Base-by-base conservation (phyloP, 1,139 yeast genomes). In the Scheffersomyces segobiensis region DNA sequence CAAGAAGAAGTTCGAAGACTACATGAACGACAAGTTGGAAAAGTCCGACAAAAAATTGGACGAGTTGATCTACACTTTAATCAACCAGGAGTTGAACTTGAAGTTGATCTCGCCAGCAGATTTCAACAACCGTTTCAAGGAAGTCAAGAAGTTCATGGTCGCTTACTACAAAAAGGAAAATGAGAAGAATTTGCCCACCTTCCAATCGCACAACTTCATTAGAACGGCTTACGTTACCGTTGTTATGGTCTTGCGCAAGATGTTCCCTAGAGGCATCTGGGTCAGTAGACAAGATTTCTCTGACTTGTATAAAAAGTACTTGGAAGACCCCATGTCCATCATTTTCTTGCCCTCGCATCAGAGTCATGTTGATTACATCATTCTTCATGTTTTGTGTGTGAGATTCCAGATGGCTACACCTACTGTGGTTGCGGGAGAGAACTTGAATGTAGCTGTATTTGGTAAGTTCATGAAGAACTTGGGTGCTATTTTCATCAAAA, bases 391-490 rank as follows among this genome's bases (percentile, higher is more conserved):
- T 58, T 74, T 86, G 53, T 78, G 87, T 59, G 80, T 85, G 63
- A 72, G 90, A 50, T 79, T 87, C 63, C 87, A 86, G 50, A 72
- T 87, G 60, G 78, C 88, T 12, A 71, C 81, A 14, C 91, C 91
- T 0, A 73, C 83, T 3, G 89, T 87, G 3, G 84, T 87, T 56
- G 91, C 91, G 1, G 91, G 91, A 7, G 90, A 87, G 58, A 87
- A 87, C 69, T 80, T 87, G 67, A 87, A 87, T 66, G 87, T 87
- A 56, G 86, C 89, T 0, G 74, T 87, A 14, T 78, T 87, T 57
- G 89, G 90, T 1, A 73, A 75, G 3, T 70, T 79, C 54, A 69
- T 81, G 63, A 77, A 78, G 60, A 72, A 73, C 50, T 71, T 81
- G 62, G 85, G 85, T 3, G 85, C 83, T 19, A 76, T 81, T 46